Evolutionary conservation across 768 basidiomycete genomes (phyloP), one percentile per base, ranked within the genome.

Genomic region (Kondoa malvinella): DNA sequence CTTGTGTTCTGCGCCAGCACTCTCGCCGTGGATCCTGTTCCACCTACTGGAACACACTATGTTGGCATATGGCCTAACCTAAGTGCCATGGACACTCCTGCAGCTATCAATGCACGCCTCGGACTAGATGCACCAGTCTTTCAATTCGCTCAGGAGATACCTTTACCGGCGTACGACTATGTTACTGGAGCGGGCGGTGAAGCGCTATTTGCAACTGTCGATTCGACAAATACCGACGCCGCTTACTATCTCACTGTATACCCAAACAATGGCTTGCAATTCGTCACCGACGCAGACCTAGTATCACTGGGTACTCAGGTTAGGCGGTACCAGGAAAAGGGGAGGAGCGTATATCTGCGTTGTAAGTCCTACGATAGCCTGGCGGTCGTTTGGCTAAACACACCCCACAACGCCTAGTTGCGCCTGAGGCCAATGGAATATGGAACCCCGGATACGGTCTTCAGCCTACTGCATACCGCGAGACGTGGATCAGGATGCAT

Each of bases 381-480:
- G n/a, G n/a, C n/a, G n/a, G n/a, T n/a, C n/a, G n/a, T n/a, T n/a
- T n/a, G n/a, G n/a, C n/a, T n/a, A n/a, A n/a, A n/a, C n/a, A n/a
- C n/a, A n/a, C n/a, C n/a, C n/a, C n/a, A n/a, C n/a, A n/a, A n/a
- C n/a, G n/a, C n/a, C n/a, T n/a, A n/a, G n/a, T n/a, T n/a, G 74
- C 74, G 26, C 75, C 75, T 17, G 75, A 76, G 62, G 74, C 74
- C 71, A 69, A 71, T 50, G 75, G 75, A 4, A 58, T 34, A 8
- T 74, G 74, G 74, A 63, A 63, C 33, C 15, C 31, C 57, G 25
- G 26, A 30, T 75, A 72, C 66, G 72, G 73, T 29, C 64, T 67
- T 29, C 70, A 74, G 63, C 75, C 75, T 17, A 71, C 68, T 17
- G 68, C 29, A 34, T 76, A 73, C 71, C 30, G 59, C 32, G 25